Evolutionary conservation across 164 flowering plant species (phyloP), one percentile per base, ranked within the genome.

Genomic region (Taxillus chinensis): DNA sequence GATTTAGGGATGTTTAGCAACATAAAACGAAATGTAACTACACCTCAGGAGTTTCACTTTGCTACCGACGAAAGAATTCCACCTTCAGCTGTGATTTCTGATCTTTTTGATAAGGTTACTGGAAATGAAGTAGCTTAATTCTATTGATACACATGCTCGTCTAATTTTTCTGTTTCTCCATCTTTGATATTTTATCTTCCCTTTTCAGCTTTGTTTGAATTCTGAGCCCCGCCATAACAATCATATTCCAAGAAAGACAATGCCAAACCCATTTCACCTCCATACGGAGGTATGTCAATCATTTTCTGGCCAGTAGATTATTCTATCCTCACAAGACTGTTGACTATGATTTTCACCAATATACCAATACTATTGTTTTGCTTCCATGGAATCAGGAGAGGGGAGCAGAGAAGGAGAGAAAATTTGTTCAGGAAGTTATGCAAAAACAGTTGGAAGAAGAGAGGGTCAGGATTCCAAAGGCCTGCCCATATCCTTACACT

Each of bases 401-500:
- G 67, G 99, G 97, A 13, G 80, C 75, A 10, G 87, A 83, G 73
- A 95, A 95, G 73, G 97, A 84, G 67, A 82, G 73, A 67, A 87
- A 63, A 55, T 74, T 89, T 40, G 61, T 73, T 16, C 73, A 55
- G 54, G 96, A 87, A 68, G 53, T 87, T 2, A 16, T 74, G 58
- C 86, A 80, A 54, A 88, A 89, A 71, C 87, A 86, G 71, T 43
- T 79, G 63, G 96, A 89, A 68, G 97, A 87, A 64, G 97, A 91
- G 69, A 74, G 68, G 66, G 88, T 90, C 3, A 82, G 96, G 66
- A 57, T 87, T 58, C 96, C 89, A 1, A 95, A 75, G 78, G 97
- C 99, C 17, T 79, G 68, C 45, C 99, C 99, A 54, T 91, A 91
- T 69, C 99, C 99, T 41, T 95, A 87, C 64, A 89, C 96, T 5